Evolutionary conservation across 805 yeast genomes (phyloP), one percentile per base, ranked within the genome.

Genomic region (Hanseniaspora mollemarum): DNA sequence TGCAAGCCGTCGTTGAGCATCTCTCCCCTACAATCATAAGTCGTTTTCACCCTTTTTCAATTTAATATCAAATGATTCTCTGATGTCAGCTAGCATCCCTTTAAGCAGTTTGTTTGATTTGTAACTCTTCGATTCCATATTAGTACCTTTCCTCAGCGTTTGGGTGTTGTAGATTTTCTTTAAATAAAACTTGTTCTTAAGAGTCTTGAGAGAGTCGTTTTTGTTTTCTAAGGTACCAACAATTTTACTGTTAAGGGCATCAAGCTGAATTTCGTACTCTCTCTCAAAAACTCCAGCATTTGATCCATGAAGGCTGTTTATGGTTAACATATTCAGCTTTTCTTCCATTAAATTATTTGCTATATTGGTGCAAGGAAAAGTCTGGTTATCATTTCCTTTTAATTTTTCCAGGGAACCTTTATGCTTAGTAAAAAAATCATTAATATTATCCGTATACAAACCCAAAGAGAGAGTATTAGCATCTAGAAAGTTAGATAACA

Each of bases 281-380:
- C 35, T 21, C 41, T 10, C 26, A 13, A 42, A 42, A 2, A 10
- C 37, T 2, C 42, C 46, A 21, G 43, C 22, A 10, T 19, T 10
- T 13, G 9, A 10, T 19, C 18, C n/a, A 42, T 41, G 35, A 21
- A 49, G 16, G 13, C 32, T 37, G 15, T 40, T 21, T 2, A 50
- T 32, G 2, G 49, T 38, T 16, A 51, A 22, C 13, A 21, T 28
- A 26, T 44, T 46, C 4, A 35, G 9, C 19, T 33, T 24, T 21
- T 35, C 19, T 21, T 40, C 44, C 29, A 32, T 19, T 15, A 44
- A n/a, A 19, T 29, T 28, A 18, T 46, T 32, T 4, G 41, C 32
- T 8, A 51, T 25, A 25, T 39, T 40, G 1, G 31, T 32, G 15
- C 45, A 43, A 16, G 53, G 53, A 24, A 28, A 50, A 2, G 8